Base-by-base conservation (phyloP, 768 basidiomycete species). In the Cubamyces sp. region DNA sequence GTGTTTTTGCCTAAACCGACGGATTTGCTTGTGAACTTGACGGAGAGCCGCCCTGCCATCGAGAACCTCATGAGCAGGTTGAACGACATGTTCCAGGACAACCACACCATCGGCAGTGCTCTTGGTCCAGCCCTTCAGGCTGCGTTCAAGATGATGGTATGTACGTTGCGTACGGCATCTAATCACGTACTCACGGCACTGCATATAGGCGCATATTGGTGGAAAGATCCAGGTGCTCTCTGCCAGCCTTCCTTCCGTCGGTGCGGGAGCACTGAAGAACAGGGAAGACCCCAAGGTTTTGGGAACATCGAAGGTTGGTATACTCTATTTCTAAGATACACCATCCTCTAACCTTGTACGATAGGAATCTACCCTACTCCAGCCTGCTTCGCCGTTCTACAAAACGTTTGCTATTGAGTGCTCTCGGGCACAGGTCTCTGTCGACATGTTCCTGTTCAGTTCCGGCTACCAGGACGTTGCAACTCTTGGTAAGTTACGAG, bases 321-420 rank as follows among this genome's bases (percentile, higher is more conserved):
- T 34, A 54, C 26, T 71, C 53, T 11, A 3, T 9, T 34, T 0
- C 1, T 5, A 21, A 6, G 4, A 34, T 6, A 1, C 34, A 9
- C 6, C 34, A 34, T 34, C 11, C 9, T 7, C 28, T 42, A 51
- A 11, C 14, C 6, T 2, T 54, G 14, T 37, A 28, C 14, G 34
- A 5, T 66, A 94, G 88, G 97, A 99, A 82, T 96, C 94, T 14
- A 85, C 86, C 16, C 80, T 99, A 14, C 84, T 99, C 37, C 94
- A 96, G 80, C 84, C 97, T n/a, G 94, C 92, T 0, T 91, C 90
- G 18, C 85, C 90, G 3, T 99, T 96, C 80, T 98, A 98, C 82
- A 99, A 99, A 81, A 94, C 92, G 0, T 98, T 98, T 67, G 95
- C 97, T 18, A 99, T 98, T 70, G 97, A 98, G 68, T 98, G 96